Evolutionary conservation across 192 early-diverging fungal species (phyloP).

Genomic region (Dimargaris cristalligena): DNA sequence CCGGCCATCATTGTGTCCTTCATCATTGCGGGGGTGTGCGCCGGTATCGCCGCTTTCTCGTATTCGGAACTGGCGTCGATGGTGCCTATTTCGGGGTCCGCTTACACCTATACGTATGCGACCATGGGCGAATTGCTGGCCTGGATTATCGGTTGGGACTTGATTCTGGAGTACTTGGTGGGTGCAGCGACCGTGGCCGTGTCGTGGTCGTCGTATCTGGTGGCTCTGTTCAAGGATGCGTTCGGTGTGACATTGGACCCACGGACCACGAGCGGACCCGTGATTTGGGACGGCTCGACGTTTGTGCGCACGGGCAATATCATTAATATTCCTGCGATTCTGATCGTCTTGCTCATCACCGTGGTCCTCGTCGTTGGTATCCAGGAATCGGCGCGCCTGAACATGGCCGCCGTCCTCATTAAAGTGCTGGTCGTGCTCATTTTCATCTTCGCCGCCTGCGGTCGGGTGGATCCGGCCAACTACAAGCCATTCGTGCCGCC

Average conservation of each 20-base stretch:
- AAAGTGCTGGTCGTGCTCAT: slow-evolving; percentile 57
- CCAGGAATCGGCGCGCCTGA: slow-evolving; percentile 51
- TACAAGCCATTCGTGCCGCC: slow-evolving; percentile 63
- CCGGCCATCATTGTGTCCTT: slow-evolving; percentile 72
- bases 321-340: slow-evolving; percentile 61
- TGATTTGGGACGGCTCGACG: slow-evolving; percentile 42
- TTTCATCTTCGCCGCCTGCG: slow-evolving; percentile 62
- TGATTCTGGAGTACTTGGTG: slow-evolving; percentile 77
- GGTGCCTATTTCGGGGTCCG: slow-evolving; percentile 73
- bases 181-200: slow-evolving; percentile 66
- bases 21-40: slow-evolving; percentile 54
- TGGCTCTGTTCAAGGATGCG: slow-evolving; percentile 43
- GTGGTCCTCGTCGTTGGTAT: slow-evolving; percentile 53
- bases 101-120: slow-evolving; percentile 75
- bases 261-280: slow-evolving; percentile 48
- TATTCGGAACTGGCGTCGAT: slow-evolving; percentile 79
- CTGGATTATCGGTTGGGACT: slow-evolving; percentile 86
- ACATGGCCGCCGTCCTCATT: slow-evolving; percentile 47
- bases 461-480: slow-evolving; percentile 49
- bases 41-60: slow-evolving; percentile 58
- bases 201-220: slow-evolving; percentile 73
- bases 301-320: slow-evolving; percentile 28
- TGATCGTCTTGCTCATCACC: slow-evolving; percentile 46
- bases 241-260: slow-evolving; percentile 30
- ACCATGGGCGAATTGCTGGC: slow-evolving; percentile 74